phyloP scores from a whole-genome alignment of 345 rosid species.

The Carallia pectinifolia region DNA sequence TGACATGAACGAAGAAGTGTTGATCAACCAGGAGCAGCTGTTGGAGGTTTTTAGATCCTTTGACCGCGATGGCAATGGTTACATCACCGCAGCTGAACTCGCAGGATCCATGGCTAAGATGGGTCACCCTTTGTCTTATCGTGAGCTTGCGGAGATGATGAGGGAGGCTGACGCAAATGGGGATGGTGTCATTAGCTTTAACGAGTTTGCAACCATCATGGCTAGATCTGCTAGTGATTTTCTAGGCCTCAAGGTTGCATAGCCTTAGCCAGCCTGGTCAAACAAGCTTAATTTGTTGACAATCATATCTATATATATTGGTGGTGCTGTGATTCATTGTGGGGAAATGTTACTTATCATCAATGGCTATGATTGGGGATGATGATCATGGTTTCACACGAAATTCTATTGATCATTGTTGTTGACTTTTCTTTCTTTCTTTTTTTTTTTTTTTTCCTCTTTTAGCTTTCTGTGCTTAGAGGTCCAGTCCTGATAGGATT shows the following conservation, averaged over 20 bases:
- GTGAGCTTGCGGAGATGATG: slow-evolving; percentile 85
- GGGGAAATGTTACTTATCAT: no score
- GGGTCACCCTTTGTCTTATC: slow-evolving; percentile 75
- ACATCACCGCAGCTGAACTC: slow-evolving; percentile 66
- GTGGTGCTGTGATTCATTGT: neutral
- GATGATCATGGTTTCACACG: neutral
- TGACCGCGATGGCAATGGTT: slow-evolving; percentile 71
- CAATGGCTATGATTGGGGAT: neutral
- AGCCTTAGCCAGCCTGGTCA: neutral
- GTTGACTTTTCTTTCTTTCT: no score
- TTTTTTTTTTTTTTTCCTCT: neutral
- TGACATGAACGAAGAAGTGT: slow-evolving; percentile 55
- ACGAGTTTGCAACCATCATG: slow-evolving; percentile 74
- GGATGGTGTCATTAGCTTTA: slow-evolving; percentile 84
- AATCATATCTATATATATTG: neutral
- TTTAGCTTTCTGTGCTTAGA: neutral
- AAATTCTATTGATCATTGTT: neutral
- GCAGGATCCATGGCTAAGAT: slow-evolving; percentile 79
- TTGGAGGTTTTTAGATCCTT: slow-evolving; percentile 62
- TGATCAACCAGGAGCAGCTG: slow-evolving; percentile 61
- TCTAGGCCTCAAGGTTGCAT: slow-evolving; percentile 51
- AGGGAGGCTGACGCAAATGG: slow-evolving; percentile 81
- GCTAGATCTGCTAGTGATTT: slow-evolving; percentile 76
- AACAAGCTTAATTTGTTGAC: no score
- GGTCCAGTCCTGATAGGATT: slow-evolving; percentile 4